These are phyloP conservation scores for Diversispora epigaea DNA, from an alignment of 192 early-diverging fungal species.

Conservation along the genomic window DNA sequence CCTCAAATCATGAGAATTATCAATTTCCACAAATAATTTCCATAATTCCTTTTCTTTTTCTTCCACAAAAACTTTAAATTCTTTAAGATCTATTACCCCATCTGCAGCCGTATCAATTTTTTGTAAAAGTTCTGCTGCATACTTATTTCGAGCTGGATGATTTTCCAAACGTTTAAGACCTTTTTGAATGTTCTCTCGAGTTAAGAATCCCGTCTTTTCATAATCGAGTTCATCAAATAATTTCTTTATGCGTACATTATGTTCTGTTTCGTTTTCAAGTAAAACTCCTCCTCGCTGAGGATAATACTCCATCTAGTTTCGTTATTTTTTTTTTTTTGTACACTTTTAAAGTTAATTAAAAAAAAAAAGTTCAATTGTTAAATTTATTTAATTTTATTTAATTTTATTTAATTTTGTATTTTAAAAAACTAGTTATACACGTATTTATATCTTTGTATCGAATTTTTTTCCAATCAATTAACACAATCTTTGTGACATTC, in stretches of 20 bases:
- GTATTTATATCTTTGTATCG: too few species aligned
- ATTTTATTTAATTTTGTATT: too few species aligned
- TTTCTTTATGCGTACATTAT: slow-evolving; percentile 20
- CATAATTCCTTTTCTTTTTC: slow-evolving; percentile 66
- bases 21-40: slow-evolving; percentile 64
- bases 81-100: slow-evolving; percentile 47
- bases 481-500: too few species aligned
- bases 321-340: too few species aligned
- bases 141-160: slow-evolving; percentile 45
- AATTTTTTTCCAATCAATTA: too few species aligned
- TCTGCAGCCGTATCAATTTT: slow-evolving; percentile 41
- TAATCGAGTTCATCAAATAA: slow-evolving; percentile 43
- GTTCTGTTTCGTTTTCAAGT: too few species aligned
- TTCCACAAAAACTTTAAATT: slow-evolving; percentile 62
- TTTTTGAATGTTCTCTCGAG: slow-evolving; percentile 39
- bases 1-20: slow-evolving; percentile 53
- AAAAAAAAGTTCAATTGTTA: too few species aligned
- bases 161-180: slow-evolving; percentile 43
- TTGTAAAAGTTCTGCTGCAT: slow-evolving; percentile 45
- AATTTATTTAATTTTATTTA: too few species aligned
- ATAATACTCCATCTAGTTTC: too few species aligned
- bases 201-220: slow-evolving; percentile 36
- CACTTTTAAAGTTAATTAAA: too few species aligned
- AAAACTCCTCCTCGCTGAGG: too few species aligned
- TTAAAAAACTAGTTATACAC: too few species aligned